Conservation (phyloP, 2,329 filamentous ascomycete genomes). For the Trichoderma breve region DNA sequence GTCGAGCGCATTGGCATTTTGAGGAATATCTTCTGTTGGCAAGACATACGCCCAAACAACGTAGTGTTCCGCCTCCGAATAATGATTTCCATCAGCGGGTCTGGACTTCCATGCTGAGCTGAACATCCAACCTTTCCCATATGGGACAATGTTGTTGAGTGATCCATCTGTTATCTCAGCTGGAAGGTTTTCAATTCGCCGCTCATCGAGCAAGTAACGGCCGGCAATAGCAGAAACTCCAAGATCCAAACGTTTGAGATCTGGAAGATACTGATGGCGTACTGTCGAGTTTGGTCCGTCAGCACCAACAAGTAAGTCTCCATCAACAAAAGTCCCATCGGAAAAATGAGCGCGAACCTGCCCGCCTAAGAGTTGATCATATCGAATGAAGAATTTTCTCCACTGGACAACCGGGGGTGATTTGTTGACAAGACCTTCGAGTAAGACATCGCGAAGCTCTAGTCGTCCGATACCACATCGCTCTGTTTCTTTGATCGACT, state of each 20-base stretch:
- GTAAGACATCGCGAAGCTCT: not conserved
- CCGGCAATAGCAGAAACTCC: not conserved
- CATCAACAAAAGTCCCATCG: not conserved
- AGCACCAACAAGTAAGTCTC: not conserved
- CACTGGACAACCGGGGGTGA: not conserved
- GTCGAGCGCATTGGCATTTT: too few species aligned
- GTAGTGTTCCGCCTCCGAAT: not conserved
- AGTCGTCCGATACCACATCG: not conserved
- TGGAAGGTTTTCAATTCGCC: not conserved
- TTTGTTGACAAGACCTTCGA: not conserved
- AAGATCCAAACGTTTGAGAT: not conserved
- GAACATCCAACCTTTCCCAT: not conserved
- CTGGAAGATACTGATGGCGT: not conserved
- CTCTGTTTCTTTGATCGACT: not conserved
- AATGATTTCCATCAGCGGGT: not conserved
- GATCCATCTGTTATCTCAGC: not conserved
- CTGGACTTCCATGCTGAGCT: not conserved
- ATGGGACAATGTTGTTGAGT: not conserved
- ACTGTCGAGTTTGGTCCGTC: not conserved
- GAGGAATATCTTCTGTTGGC: not conserved
- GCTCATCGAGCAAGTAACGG: not conserved
- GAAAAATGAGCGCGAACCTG: not conserved
- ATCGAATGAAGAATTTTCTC: too few species aligned
- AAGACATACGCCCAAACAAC: not conserved
- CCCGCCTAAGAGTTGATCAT: not conserved